Evolutionary conservation across 345 rosid species (phyloP).

Genomic region (Populus simonii): DNA sequence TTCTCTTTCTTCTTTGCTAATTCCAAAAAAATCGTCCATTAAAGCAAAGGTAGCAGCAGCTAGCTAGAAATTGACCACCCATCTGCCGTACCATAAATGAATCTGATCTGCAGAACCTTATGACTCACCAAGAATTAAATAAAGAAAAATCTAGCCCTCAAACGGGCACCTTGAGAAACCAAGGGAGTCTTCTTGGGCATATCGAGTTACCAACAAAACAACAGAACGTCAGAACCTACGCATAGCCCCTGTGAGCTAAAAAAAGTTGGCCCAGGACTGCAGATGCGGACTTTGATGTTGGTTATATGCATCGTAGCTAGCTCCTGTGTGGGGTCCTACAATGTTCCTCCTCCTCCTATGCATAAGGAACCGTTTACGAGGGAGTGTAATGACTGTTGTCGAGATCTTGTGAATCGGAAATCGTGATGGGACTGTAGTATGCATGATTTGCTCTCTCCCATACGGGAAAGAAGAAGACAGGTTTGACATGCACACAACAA

Average conservation of each 20-base stretch:
- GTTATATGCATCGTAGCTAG: background rate
- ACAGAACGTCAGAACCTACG: background rate
- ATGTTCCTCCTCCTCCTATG: background rate
- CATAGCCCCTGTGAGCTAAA: background rate
- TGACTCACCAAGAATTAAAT: background rate
- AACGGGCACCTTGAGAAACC: background rate
- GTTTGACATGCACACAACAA: background rate
- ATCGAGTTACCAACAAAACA: background rate
- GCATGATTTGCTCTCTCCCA: background rate
- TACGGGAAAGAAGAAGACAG: background rate
- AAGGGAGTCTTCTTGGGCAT: background rate
- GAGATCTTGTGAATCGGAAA: background rate
- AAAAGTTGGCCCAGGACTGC: background rate
- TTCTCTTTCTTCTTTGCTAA: background rate
- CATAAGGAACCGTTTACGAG: background rate
- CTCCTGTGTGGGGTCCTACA: background rate
- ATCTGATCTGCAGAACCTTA: background rate
- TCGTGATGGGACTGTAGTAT: background rate
- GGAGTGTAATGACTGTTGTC: background rate
- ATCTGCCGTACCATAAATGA: background rate
- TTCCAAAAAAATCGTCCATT: slow-evolving; percentile 7
- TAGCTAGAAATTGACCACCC: background rate
- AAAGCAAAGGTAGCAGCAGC: background rate
- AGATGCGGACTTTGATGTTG: background rate
- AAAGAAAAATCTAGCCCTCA: background rate